Base-by-base conservation (phyloP, 495 filamentous ascomycete species). In the Aspergillus saccharolyticus region DNA sequence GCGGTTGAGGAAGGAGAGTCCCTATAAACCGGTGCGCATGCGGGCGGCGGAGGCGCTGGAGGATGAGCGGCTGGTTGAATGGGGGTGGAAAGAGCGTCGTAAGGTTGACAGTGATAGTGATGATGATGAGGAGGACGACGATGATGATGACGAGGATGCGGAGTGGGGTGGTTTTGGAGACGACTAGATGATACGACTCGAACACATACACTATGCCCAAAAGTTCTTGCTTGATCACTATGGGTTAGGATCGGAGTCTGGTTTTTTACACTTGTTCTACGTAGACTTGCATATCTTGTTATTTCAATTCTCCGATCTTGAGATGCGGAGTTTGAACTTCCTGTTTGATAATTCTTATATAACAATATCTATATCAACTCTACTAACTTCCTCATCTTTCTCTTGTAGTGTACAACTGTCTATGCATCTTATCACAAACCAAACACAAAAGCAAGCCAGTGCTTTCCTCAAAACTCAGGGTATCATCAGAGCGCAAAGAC, bases 151-250 rank as follows among this genome's bases (percentile, higher is more conserved):
- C 0, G 76, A 72, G 48, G 84, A 84, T 1, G 76, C 72, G 48
- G 84, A 84, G 60, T 96, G 89, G 84, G 86, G 80, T 66, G 90
- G 90, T 0, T 86, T 95, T 67, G 85, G 85, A 39, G 84, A 90
- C 56, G 80, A 71, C 39, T 63, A 18, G 42, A 55, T 46, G 33
- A n/a, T n/a, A n/a, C n/a, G n/a, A n/a, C n/a, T n/a, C n/a, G n/a
- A 39, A 12, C 33, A 39, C 12, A 12, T 2, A 15, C 33, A 10
- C 7, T 12, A 39, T 15, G 14, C 4, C 7, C 33, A 39, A 39
- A 39, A 39, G 33, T 39, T 39, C 12, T 10, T 12, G 14, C 33
- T 39, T 39, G n/a, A n/a, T n/a, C 7, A 2, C 33, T 12, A 15
- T 2, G 12, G 33, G 5, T 39, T 39, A n/a, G 5, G 10, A 2